Evolutionary conservation across 805 yeast species (phyloP).

Genomic region (Candida tammaniensis): DNA sequence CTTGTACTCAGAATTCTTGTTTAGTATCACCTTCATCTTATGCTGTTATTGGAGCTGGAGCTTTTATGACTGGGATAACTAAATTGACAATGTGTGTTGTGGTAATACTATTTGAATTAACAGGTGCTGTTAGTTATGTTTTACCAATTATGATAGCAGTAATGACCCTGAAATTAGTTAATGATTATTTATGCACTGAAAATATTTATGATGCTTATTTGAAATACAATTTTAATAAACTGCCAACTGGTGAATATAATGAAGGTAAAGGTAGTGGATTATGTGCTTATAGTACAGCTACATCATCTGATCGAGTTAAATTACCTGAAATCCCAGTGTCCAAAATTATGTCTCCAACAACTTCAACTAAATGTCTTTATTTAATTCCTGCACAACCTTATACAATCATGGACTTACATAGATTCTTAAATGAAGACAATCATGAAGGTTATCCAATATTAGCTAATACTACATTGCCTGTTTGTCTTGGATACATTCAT

Average conservation of each 20-base stretch:
- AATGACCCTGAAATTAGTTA: constrained; percentile 68
- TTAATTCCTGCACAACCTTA: constrained; percentile 24
- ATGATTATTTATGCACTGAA: constrained; percentile 55
- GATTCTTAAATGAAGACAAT: constrained; percentile 26
- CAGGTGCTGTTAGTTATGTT: constrained; percentile 83
- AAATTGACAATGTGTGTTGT: constrained; percentile 78
- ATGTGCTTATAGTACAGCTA: constrained; percentile 27
- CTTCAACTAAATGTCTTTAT: constrained; percentile 25
- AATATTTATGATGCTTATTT: constrained; percentile 62
- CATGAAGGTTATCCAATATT: constrained; percentile 44
- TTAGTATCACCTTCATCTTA: constrained; percentile 85
- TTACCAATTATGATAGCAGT: constrained; percentile 85
- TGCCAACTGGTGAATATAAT: constrained; percentile 16
- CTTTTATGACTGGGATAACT: constrained; percentile 78
- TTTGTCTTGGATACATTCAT: constrained; percentile 32
- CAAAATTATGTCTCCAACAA: constrained; percentile 29
- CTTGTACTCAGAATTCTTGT: constrained; percentile 42
- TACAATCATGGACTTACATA: constrained; percentile 17
- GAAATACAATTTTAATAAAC: constrained; percentile 28
- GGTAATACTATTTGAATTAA: constrained; percentile 75
- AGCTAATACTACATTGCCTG: constrained; percentile 21
- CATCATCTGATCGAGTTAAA: constrained; percentile 24
- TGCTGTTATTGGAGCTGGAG: constrained; percentile 85
- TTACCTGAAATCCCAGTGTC: constrained; percentile 31
- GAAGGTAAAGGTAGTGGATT: constrained; percentile 40